Percentiles rank a stretch among this genome's conserved stretches.
phyloP scores from a whole-genome alignment of 495 filamentous ascomycete genomes.

The Chaetomium fimeti region DNA sequence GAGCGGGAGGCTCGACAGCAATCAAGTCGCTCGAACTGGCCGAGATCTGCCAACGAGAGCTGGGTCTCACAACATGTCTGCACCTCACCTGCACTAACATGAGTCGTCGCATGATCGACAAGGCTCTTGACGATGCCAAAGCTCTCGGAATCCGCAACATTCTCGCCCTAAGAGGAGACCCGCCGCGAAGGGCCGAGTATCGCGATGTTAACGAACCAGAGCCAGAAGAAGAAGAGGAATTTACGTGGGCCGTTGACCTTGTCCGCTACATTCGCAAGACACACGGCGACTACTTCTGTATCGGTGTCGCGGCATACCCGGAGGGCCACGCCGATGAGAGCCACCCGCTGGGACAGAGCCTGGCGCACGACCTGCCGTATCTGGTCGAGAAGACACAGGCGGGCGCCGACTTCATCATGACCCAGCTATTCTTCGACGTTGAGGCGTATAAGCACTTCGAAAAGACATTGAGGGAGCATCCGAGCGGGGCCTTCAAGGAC shows the following conservation, averaged over 20 bases:
- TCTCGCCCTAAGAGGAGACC: constrained; percentile 89
- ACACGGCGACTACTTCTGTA: constrained; percentile 93
- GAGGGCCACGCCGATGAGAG: constrained; percentile 95
- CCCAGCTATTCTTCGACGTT: constrained; percentile 94
- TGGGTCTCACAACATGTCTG: constrained; percentile 90
- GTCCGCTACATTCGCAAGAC: constrained; percentile 82
- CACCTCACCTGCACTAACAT: constrained; percentile 98
- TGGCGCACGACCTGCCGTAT: constrained; percentile 79
- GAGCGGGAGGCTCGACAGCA: constrained; percentile 88
- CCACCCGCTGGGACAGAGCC: constrained; percentile 72
- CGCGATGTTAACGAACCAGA: constrained; percentile 54
- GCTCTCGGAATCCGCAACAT: constrained; percentile 93
- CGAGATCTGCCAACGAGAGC: constrained; percentile 88
- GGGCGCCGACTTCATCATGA: constrained; percentile 98
- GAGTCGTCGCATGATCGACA: constrained; percentile 79
- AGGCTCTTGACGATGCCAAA: constrained; percentile 87
- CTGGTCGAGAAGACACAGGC: constrained; percentile 87
- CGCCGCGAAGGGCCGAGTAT: constrained; percentile 87
- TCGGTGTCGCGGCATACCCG: constrained; percentile 91
- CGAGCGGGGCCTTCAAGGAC: constrained; percentile 79
- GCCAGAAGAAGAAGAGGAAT: constrained; percentile 64
- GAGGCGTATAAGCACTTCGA: constrained; percentile 79
- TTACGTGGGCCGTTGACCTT: constrained; percentile 85
- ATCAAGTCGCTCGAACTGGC: constrained; percentile 89
- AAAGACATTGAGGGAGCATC: constrained; percentile 71